Base-by-base conservation (phyloP, 2,329 filamentous ascomycete species). In the Fusarium pseudograminearum region DNA sequence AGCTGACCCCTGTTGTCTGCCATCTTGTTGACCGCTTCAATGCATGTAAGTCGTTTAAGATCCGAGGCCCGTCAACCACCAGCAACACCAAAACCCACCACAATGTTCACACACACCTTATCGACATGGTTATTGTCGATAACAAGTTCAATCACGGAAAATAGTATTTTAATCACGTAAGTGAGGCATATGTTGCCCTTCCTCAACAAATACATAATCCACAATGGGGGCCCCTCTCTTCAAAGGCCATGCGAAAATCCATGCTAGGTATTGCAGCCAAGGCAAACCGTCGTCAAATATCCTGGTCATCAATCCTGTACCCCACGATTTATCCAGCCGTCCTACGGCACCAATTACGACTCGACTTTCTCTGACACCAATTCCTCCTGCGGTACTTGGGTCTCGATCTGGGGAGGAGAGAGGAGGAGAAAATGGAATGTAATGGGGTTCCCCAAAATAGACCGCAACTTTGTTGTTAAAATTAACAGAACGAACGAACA, bases 301-400 rank as follows among this genome's bases (percentile, higher is more conserved):
- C 64, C 57, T 36, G 40, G 44, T 63, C 41, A 38, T 30, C 28
- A 44, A 33, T 33, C n/a, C 36, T 65, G 48, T 51, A 67, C 65
- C 65, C 65, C 64, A 64, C 58, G 65, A 54, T 63, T 51, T 16
- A 45, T 42, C 16, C 33, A 58, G 26, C 16, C n/a, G 18, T 52
- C 33, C 9, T 30, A 5, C 28, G 41, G 14, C 50, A 33, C 64
- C 64, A 68, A 68, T 67, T 58, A 48, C 11, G 57, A 28, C 11
- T 36, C 38, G 14, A 40, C 36, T 40, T 40, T 40, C 28, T 30
- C 41, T 47, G 34, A 41, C 56, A 50, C 46, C 50, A 61, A 4
- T 20, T 61, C 46, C 41, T 33, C 46, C 47, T 52, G 5, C 14
- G n/a, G 18, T 46, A 52, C 24, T 33, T 30, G 50, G 60, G 61